Conservation (phyloP, 1,284 basidiomycete species). For the Trametes sp. region DNA sequence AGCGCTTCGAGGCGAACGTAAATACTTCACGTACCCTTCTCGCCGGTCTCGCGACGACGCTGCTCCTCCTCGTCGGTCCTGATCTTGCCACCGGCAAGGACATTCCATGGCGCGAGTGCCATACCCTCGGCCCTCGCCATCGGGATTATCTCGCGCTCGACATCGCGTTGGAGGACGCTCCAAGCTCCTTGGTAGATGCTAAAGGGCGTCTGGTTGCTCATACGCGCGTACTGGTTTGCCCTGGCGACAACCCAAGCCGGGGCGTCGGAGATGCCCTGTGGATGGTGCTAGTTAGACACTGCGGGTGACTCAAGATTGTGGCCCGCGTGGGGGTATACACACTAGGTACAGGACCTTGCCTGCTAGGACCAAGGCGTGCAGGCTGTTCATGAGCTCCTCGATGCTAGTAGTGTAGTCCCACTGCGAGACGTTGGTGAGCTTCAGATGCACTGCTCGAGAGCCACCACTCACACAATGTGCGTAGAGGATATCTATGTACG, state of each 20-base stretch:
- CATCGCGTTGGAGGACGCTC: neutral
- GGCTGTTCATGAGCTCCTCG: neutral
- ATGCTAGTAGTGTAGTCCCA: neutral
- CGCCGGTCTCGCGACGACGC: constrained; percentile 46
- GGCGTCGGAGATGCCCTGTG: neutral
- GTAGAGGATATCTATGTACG: neutral
- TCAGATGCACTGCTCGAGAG: neutral
- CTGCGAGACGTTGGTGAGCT: neutral
- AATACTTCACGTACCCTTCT: neutral
- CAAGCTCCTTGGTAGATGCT: neutral
- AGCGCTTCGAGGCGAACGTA: neutral
- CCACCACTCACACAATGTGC: neutral
- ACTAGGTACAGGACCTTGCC: neutral
- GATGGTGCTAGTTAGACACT: neutral
- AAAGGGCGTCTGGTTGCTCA: neutral
- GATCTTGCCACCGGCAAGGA: constrained; percentile 43
- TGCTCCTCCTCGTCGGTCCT: constrained; percentile 54
- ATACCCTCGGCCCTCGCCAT: neutral
- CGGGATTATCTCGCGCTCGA: neutral
- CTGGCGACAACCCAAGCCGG: neutral
- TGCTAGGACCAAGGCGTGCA: neutral
- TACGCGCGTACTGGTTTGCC: neutral
- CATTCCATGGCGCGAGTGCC: neutral
- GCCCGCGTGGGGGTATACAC: neutral
- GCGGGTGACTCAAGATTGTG: too few relatives aligned